Evolutionary conservation across 1,284 basidiomycete species (phyloP), one percentile per base, ranked within the genome.

Genomic region (Trametes polyzona): DNA sequence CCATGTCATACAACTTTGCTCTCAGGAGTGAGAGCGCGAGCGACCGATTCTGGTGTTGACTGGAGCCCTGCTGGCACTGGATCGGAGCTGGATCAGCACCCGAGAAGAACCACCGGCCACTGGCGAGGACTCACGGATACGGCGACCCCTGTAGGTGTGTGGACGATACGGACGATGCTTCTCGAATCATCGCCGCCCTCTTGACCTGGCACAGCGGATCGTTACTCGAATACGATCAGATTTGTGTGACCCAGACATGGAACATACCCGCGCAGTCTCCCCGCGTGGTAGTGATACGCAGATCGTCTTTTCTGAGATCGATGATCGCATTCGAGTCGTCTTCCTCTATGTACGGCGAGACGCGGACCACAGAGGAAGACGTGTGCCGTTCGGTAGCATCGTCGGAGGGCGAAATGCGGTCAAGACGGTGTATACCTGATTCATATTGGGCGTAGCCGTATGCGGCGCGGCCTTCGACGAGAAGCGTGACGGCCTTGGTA

Each of bases 371-470:
- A 1, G 65, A 61, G 27, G 50, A 59, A 9, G 63, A 61, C 2
- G 65, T 60, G 24, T 58, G 57, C 30, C 54, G 30, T 14, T 47
- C 55, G 14, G 52, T 52, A 3, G 40, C 49, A 12, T 46, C 16
- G 33, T 60, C 59, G 30, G 58, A 61, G 7, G 61, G 52, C 26
- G 59, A 61, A 8, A 35, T 42, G 16, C 55, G 59, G 11, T 58
- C 50, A 3, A 66, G 48, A 29, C 59, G 49, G 43, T 66, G 65
- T 14, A 65, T 54, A 2, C 65, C 65, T 11, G 57, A 55, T 43
- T 66, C 65, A 47, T 65, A 62, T 32, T 61, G 65, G 3, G 61
- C 52, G 26, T 65, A 65, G 4, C 65, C 65, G 32, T 65, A 66
- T 12, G 58, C 65, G 33, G 56, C 60, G 5, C 36, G 52, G 4